These are phyloP conservation scores for Yarrowia yakushimensis DNA, from an alignment of 805 yeast species.

Conservation along the genomic window DNA sequence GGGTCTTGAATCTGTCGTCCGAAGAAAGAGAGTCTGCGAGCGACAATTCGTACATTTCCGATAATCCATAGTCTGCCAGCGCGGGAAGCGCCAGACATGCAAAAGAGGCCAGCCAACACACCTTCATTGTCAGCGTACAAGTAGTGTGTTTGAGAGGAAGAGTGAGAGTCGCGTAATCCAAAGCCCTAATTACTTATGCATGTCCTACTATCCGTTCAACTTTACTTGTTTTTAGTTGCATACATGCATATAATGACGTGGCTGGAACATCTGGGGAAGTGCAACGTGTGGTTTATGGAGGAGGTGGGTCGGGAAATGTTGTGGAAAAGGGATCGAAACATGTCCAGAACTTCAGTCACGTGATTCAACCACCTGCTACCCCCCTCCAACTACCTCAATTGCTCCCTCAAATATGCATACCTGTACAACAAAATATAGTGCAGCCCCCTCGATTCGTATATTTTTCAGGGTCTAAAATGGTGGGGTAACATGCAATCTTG, in stretches of 20 bases:
- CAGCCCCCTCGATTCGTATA: background rate
- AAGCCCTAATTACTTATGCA: background rate
- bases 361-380: too few species aligned
- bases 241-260: conserved; percentile 10
- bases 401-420: background rate
- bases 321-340: too few species aligned
- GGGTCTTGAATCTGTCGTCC: conserved; percentile 1
- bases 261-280: background rate
- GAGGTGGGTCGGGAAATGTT: too few species aligned
- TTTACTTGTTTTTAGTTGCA: conserved; percentile 2
- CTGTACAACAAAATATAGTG: too few species aligned
- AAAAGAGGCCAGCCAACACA: background rate
- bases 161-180: background rate
- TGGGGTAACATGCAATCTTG: too few species aligned
- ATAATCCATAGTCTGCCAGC: background rate
- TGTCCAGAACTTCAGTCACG: too few species aligned
- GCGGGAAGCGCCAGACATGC: background rate
- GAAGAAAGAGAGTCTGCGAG: background rate
- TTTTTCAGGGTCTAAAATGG: background rate
- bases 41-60: conserved; percentile 15
- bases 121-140: background rate
- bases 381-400: too few species aligned
- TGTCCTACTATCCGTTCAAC: background rate
- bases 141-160: background rate
- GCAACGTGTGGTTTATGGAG: background rate